Base-by-base conservation (phyloP, 805 yeast species). In the Wickerhamomyces hampshirensis region DNA sequence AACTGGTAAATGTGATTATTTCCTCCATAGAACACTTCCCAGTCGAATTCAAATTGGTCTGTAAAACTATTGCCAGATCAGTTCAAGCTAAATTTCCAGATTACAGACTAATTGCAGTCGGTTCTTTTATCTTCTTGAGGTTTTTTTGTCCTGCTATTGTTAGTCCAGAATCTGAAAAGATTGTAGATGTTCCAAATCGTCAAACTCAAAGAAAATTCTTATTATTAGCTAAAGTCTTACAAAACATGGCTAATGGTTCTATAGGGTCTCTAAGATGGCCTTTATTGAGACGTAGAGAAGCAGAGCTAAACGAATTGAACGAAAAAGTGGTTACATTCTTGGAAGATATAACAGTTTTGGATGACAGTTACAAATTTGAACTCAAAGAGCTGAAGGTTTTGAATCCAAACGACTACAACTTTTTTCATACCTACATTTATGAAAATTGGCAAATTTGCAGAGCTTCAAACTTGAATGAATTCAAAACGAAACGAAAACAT, bases 141-240 rank as follows among this genome's bases (percentile, higher is more conserved):
- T 77, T 82, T 43, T 70, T 83, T 42, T 84, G 94, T 55, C 97
- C 98, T 10, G 95, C 95, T 0, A 79, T 89, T 48, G 89, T 89
- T 11, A 78, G 87, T 23, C 97, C 97, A 0, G 95, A 85, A 39
- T 41, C 65, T 13, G 68, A 69, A 40, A 56, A 53, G 31, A 56
- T 66, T 27, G 55, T 63, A 16, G 63, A 58, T 14, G 48, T 69
- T 53, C 50, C 73, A 4, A 62, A 63, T 36, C 50, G 61, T 6
- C 55, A 55, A 12, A 66, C 68, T 4, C 68, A 87, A 43, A 70
- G 95, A 44, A 74, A 86, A 0, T 69, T 85, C 34, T 77, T 89
- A 42, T 78, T 84, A 37, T 58, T 89, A 23, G 96, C 95, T 3
- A 85, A 87, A 50, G 80, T 84, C 14, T 62, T 91, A 15, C 98